Evolutionary conservation across 2,329 filamentous ascomycete species (phyloP), one percentile per base, ranked within the genome.

Genomic region (Monosporascus sp.): DNA sequence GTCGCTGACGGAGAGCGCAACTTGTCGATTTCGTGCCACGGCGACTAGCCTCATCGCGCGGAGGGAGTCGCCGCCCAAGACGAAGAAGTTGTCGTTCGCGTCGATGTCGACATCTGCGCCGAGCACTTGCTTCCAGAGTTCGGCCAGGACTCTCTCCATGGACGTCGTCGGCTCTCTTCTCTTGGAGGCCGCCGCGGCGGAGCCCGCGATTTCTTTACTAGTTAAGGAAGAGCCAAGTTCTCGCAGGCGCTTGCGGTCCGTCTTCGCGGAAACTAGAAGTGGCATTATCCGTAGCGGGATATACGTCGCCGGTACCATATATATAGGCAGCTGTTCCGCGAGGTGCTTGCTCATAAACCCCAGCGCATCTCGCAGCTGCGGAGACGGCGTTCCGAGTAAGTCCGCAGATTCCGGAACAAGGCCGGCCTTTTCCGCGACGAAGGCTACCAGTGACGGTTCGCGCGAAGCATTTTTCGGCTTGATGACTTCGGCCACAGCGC

Each of bases 31-130:
- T 50, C 74, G 68, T 5, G 76, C 74, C 17, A 70, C 68, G 1
- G 75, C 70, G 1, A 78, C 74, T 3, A 80, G 68, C 51, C 68
- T 74, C 78, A 80, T 80, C 2, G 77, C 77, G n/a, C 72, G 68
- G 2, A 80, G 67, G 0, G 78, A 81, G 63, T 81, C 78, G 7
- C 78, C 66, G 44, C 65, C 66, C 3, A 64, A 47, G 51, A 54
- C 59, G 49, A 69, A 68, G 56, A 69, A 69, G 51, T 68, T 68
- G 47, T 69, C 67, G 41, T 62, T 60, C 2, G 64, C 62, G 24
- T 62, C 60, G 27, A 66, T 57, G 5, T 69, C 64, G 17, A 62
- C 53, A 8, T 72, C 68, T 1, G 60, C 54, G 3, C 70, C 71
- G 1, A 77, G 66, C 1, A 76, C 63, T 48, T 65, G 65, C 37